Percentiles rank a stretch among this genome's conserved stretches.
Evolutionary conservation across 2,329 filamentous ascomycete species (phyloP).

Genomic region (Arthrinium puccinioides): DNA sequence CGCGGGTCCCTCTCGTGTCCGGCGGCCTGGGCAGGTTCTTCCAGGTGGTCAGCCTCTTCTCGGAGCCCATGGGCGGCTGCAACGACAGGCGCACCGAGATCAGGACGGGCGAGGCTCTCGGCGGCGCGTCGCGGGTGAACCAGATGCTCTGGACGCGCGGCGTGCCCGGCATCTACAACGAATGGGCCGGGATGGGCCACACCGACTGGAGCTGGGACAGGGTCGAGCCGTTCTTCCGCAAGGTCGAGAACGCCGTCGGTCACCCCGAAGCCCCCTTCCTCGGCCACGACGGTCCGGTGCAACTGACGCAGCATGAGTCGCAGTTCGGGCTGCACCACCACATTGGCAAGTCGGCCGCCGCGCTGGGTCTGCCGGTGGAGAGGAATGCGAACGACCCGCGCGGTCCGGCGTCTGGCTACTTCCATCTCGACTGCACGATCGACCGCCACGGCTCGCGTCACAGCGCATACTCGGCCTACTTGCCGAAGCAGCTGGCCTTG

Average conservation of each 20-base stretch:
- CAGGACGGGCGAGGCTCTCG: conserved; percentile 14
- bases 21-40: conserved; percentile 3
- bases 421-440: conserved; percentile 6
- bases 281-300: conserved; percentile 5
- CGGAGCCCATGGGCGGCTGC: conserved; percentile 1
- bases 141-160: conserved; percentile 21
- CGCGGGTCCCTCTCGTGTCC: conserved; percentile 6
- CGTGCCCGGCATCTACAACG: conserved; percentile 16
- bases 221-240: conserved; percentile 9
- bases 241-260: conserved; percentile 4
- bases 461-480: conserved; percentile 6
- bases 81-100: conserved; percentile 3
- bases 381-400: conserved; percentile 4
- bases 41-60: conserved; percentile 1
- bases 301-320: conserved; percentile 3
- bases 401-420: conserved; percentile 7
- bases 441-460: conserved; percentile 5
- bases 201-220: conserved; percentile 8
- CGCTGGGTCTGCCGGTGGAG: conserved; percentile 6
- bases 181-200: conserved; percentile 13
- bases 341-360: conserved; percentile 7
- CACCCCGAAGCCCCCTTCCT: conserved; percentile 2
- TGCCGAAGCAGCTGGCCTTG: conserved; percentile 3
- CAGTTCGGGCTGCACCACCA: conserved; percentile 6
- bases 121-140: conserved; percentile 19